These are phyloP conservation scores for Mucor ambiguus DNA, from an alignment of 371 early-diverging fungal genomes.

Conservation along the genomic window DNA sequence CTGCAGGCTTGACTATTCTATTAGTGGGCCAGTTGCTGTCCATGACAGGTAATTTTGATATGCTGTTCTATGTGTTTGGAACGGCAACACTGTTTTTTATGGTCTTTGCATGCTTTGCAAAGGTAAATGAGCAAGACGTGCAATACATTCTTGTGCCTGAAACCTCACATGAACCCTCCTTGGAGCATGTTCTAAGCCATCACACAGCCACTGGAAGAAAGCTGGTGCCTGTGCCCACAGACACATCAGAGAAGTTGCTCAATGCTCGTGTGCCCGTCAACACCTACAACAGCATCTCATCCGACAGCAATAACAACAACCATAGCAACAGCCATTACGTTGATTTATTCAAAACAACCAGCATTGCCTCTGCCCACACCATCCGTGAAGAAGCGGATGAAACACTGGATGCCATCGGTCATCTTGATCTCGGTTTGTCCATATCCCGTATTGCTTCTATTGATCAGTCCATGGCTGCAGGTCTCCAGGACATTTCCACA, in stretches of 20 bases:
- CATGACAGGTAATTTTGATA: slow-evolving; percentile 30
- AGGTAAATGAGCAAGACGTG: neutral
- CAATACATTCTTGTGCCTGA: slow-evolving; percentile 6
- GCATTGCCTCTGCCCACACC: slow-evolving; percentile 24
- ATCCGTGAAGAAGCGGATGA: slow-evolving; percentile 46
- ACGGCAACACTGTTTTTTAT: slow-evolving; percentile 29
- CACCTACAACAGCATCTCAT: slow-evolving; percentile 19
- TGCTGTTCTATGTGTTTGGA: slow-evolving; percentile 40
- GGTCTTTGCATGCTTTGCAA: slow-evolving; percentile 17
- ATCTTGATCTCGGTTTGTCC: slow-evolving; percentile 34
- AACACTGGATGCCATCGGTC: slow-evolving; percentile 24
- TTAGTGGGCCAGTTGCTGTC: slow-evolving; percentile 40
- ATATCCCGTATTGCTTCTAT: slow-evolving; percentile 41
- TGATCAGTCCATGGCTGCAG: slow-evolving; percentile 28
- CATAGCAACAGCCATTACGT: slow-evolving; percentile 21
- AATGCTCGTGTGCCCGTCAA: slow-evolving; percentile 1
- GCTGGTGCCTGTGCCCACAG: neutral
- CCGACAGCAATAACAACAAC: slow-evolving; percentile 2
- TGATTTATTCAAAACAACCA: slow-evolving; percentile 27
- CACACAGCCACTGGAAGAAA: slow-evolving; percentile 4
- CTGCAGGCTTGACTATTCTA: slow-evolving; percentile 42
- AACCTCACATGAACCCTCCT: slow-evolving; percentile 1
- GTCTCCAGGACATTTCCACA: slow-evolving; percentile 6
- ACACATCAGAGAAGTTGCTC: slow-evolving; percentile 16
- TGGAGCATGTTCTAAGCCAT: neutral